Evolutionary conservation across 108 stramenopile genomes (phyloP), one percentile per base, ranked within the genome.

Genomic region (Nitzschia inconspicua): DNA sequence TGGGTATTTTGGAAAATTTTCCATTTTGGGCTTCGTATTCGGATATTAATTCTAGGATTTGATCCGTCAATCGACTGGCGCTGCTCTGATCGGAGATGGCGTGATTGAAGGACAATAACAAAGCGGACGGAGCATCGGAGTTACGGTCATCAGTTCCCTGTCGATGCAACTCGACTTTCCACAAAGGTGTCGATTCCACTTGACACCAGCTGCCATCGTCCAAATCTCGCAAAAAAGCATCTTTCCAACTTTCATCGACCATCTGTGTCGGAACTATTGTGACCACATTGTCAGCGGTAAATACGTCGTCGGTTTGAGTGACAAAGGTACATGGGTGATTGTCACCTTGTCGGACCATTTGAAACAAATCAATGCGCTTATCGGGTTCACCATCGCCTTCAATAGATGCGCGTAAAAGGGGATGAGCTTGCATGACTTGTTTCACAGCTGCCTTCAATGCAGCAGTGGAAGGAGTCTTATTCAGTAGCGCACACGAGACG

Each of bases 321-420:
- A 79, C 82, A 74, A 89, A 93, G 6, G 78, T 80, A 44, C 75
- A 79, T 4, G 92, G 92, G 66, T 84, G 63, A 18, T 88, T 84
- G 16, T 93, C 84, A 20, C 88, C 88, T 44, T 78, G 72, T 8
- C 92, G 77, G 0, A 94, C 92, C 92, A 94, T 94, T 63, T 88
- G 83, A 28, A 87, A 78, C 32, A 83, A 47, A 73, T 94, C 92
- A 47, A 88, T 94, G 0, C 92, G 57, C 61, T 84, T 72, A 1
- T 71, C 76, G 4, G 86, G 88, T 60, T 90, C 87, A 4, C 91
- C 91, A 51, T 76, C 70, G 9, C 91, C 91, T 27, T 85, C 82
- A 0, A 90, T 65, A 29, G 62, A 60, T 47, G 61, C 73, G 0
- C 79, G 57, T 16, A 86, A 48, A 23, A 94, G 43, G n/a, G 86